Percentiles rank a stretch among this genome's conserved stretches.
Conservation (phyloP, 768 basidiomycete species). For the Mycena vitilis region DNA sequence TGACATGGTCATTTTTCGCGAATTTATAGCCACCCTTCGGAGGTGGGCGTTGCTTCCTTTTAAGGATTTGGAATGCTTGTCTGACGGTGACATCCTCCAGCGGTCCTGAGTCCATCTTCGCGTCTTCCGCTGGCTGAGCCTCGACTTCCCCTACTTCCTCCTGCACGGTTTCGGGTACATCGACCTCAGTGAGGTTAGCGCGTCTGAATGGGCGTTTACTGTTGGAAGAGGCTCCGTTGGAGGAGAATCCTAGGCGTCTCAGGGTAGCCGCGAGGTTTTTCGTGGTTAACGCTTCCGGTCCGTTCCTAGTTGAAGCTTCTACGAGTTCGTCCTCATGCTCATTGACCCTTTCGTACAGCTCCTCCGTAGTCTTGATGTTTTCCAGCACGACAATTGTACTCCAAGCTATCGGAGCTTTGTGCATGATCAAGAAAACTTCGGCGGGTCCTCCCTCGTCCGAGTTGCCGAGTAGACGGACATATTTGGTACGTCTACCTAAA, state of each 20-base stretch:
- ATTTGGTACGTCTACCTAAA: not conserved
- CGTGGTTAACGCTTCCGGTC: not conserved
- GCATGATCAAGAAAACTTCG: slow-evolving; percentile 1
- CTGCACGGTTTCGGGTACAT: not conserved
- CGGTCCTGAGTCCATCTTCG: too few species aligned
- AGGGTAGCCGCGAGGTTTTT: not conserved
- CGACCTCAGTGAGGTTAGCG: not conserved
- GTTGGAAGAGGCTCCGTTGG: not conserved
- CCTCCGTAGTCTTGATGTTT: not conserved
- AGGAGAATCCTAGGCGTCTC: not conserved
- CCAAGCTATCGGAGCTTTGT: slow-evolving; percentile 3
- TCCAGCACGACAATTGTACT: not conserved
- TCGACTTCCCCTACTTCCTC: too few species aligned
- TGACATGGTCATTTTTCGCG: not conserved
- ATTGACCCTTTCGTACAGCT: not conserved
- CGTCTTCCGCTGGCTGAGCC: too few species aligned
- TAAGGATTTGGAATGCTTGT: not conserved
- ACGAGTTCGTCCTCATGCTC: not conserved
- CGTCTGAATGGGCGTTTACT: not conserved
- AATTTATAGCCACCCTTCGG: not conserved
- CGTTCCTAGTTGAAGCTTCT: not conserved
- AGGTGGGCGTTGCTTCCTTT: not conserved
- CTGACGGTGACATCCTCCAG: too few species aligned
- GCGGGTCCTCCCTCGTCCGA: not conserved
- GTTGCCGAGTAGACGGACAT: not conserved